Base-by-base conservation (phyloP, 805 yeast genomes). In the Metschnikowia corniflorae region DNA sequence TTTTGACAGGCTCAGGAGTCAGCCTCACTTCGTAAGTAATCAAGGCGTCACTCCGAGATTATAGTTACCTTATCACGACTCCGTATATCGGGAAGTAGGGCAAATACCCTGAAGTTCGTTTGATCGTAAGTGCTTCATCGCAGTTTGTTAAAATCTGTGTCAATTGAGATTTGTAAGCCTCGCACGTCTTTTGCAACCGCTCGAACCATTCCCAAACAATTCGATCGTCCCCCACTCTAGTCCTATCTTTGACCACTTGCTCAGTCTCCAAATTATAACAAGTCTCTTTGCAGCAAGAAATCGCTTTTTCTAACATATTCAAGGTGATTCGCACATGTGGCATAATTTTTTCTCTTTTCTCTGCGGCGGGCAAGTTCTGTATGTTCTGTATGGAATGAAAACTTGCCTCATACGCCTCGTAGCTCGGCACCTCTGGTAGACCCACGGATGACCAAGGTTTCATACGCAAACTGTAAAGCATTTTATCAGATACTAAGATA, bases 361-460 rank as follows among this genome's bases (percentile, higher is more conserved):
- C 32, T 2, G n/a, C 13, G 15, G 18, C 14, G 15, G 30, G 15
- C 8, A 33, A 9, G 7, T 16, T 21, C 9, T 6, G 25, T 16
- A 37, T 19, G 6, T 13, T 10, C 6, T 12, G 10, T 2, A 33
- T 10, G 4, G 24, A 7, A 2, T 15, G 20, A 12, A 31, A 18
- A 12, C n/a, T 18, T 15, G 13, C 25, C 6, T 17, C 20, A 27
- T 61, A 70, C 21, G 70, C 70, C 10, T 51, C 58, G 47, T 60
- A 80, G 0, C 66, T 53, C 3, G 91, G 88, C 27, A 77, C 50
- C 19, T 69, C 71, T 1, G 96, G 96, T 8, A 78, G 78, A 0
- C 94, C 95, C 15, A 88, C 82, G 0, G 87, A 74, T 16, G 82
- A 75, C 63, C 83, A 86, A 4, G 93, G 79, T 55, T 86, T 87